phyloP scores from a whole-genome alignment of 768 basidiomycete species.

The Suillus subluteus region DNA sequence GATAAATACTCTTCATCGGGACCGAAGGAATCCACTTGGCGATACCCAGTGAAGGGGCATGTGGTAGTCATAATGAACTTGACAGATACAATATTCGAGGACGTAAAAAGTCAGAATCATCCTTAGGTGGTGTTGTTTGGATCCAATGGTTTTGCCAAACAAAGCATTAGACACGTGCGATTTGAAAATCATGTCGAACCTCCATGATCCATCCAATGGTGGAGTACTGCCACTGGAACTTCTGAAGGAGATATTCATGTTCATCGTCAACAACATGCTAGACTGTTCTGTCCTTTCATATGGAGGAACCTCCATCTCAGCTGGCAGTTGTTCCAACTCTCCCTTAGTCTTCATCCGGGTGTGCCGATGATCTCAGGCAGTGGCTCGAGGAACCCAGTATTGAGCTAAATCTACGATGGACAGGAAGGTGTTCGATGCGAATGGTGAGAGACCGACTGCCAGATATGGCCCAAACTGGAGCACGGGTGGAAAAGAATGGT shows the following conservation, averaged over 20 bases:
- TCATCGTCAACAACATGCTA: neutral
- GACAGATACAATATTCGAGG: neutral
- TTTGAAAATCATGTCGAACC: neutral
- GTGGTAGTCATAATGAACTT: neutral
- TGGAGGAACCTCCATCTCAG: neutral
- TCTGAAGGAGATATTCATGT: neutral
- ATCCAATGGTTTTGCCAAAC: neutral
- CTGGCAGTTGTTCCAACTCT: neutral
- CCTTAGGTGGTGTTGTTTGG: neutral
- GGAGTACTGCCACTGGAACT: neutral
- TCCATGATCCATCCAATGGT: no score
- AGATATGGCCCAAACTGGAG: neutral
- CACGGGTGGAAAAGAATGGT: neutral
- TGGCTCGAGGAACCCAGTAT: neutral
- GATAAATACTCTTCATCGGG: constrained; percentile 68
- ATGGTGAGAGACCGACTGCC: neutral
- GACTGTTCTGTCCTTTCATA: neutral
- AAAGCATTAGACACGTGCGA: neutral
- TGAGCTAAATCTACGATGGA: neutral
- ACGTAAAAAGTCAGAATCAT: neutral
- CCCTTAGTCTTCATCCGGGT: neutral
- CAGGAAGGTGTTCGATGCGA: neutral
- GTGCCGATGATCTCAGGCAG: neutral
- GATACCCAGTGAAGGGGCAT: constrained; percentile 54
- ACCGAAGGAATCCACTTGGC: constrained; percentile 68